These are phyloP conservation scores for Parathielavia hyrcaniae DNA, from an alignment of 495 filamentous ascomycete genomes.

Conservation along the genomic window DNA sequence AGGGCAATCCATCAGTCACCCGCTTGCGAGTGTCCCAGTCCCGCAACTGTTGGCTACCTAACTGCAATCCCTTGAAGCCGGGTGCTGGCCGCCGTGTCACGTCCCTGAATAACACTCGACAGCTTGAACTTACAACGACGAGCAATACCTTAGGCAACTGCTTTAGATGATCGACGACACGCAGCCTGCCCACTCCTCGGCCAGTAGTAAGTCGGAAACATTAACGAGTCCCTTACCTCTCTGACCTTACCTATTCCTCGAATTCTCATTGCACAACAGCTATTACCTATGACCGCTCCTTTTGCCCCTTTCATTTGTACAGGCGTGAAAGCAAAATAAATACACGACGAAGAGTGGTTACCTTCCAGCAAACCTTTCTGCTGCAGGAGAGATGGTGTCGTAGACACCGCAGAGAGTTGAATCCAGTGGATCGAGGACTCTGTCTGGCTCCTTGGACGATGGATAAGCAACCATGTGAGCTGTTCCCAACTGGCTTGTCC, in stretches of 20 bases:
- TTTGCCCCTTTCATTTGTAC: constrained; percentile 12
- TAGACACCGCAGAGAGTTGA: neutral
- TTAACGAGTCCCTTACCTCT: constrained; percentile 53
- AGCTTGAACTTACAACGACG: no score
- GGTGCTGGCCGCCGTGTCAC: neutral
- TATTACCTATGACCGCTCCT: constrained; percentile 8
- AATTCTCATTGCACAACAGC: constrained; percentile 13
- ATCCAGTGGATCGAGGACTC: neutral
- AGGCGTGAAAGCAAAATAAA: constrained; percentile 17
- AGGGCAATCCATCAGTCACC: constrained; percentile 5
- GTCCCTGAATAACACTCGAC: neutral
- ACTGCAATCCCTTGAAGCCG: neutral
- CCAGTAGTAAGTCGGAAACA: constrained; percentile 31
- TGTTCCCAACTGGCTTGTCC: neutral
- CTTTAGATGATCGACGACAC: no score
- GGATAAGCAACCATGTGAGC: neutral
- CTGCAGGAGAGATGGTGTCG: neutral
- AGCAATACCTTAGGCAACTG: no score
- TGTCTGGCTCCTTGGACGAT: neutral
- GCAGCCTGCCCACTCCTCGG: constrained; percentile 13
- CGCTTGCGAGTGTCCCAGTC: neutral
- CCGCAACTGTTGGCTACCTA: neutral
- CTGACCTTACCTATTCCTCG: constrained; percentile 55
- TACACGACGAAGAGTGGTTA: constrained; percentile 20
- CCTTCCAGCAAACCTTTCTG: constrained; percentile 19